These are phyloP conservation scores for Trypanosoma melophagium DNA, from an alignment of 208 protist genomes.

Conservation along the genomic window DNA sequence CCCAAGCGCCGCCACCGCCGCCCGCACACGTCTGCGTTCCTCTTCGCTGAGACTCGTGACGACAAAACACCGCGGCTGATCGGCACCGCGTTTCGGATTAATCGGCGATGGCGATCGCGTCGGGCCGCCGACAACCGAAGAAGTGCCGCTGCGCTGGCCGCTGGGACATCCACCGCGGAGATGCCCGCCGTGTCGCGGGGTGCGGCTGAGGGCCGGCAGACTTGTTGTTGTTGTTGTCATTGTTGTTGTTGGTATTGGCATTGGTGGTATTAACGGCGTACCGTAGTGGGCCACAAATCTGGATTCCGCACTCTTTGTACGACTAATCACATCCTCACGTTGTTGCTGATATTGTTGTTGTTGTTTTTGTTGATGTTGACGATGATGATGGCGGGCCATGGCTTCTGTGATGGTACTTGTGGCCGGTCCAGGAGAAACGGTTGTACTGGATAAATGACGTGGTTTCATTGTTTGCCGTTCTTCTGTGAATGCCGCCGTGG, in stretches of 20 bases:
- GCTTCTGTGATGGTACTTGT: conserved; percentile 11
- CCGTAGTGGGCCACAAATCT: conserved; percentile 16
- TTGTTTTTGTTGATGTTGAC: conserved; percentile 9
- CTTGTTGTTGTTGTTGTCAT: conserved; percentile 29
- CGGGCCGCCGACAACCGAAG: conserved; percentile 51
- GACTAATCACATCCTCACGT: too few species aligned
- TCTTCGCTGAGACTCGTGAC: conserved; percentile 64
- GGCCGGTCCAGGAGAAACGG: conserved; percentile 18
- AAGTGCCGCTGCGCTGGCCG: conserved; percentile 49
- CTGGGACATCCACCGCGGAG: too few species aligned
- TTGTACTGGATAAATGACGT: conserved; percentile 25
- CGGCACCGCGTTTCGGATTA: conserved; percentile 69
- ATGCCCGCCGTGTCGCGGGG: conserved; percentile 6
- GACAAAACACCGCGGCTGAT: conserved; percentile 64
- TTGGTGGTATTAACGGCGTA: conserved; percentile 17
- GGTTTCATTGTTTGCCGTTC: not conserved
- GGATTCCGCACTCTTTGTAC: conserved; percentile 3
- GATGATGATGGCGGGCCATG: conserved; percentile 14
- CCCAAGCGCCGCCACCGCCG: conserved; percentile 49
- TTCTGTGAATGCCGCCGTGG: not conserved
- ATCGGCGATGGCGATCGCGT: conserved; percentile 83
- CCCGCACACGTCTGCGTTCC: conserved; percentile 42
- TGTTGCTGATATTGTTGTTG: conserved; percentile 8
- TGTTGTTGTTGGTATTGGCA: conserved; percentile 30
- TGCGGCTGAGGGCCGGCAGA: conserved; percentile 26